Conservation (phyloP, 202 grass and related monocot species). For the Brachypodium distachyon region DNA sequence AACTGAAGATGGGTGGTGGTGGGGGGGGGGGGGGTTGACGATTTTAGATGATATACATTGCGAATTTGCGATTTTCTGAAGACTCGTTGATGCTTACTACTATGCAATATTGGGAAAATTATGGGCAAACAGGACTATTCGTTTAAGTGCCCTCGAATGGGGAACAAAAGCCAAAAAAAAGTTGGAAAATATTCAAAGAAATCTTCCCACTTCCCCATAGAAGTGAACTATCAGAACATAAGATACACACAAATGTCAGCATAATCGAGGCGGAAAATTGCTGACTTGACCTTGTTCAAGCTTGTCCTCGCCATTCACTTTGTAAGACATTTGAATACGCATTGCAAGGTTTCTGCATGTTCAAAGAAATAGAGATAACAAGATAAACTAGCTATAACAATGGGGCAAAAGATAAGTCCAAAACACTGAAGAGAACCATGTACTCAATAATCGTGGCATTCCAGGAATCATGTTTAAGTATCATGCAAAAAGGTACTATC, state of each 20-base stretch:
- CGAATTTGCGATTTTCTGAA: slow-evolving; percentile 8
- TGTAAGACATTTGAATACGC: slow-evolving; percentile 80
- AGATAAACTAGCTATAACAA: not conserved
- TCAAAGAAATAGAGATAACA: slow-evolving; percentile 14
- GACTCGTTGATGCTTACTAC: slow-evolving; percentile 26
- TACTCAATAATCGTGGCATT: not conserved
- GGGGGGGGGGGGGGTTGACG: no score
- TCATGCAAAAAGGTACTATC: not conserved
- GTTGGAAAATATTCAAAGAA: not conserved
- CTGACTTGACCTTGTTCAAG: slow-evolving; percentile 91
- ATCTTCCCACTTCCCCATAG: not conserved
- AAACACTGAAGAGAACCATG: not conserved
- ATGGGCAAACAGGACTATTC: slow-evolving; percentile 19
- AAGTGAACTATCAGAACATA: slow-evolving; percentile 16
- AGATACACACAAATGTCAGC: slow-evolving; percentile 16
- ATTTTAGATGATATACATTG: no score
- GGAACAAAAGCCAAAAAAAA: slow-evolving; percentile 23
- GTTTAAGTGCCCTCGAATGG: slow-evolving; percentile 21
- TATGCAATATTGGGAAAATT: slow-evolving; percentile 55
- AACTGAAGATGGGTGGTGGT: no score
- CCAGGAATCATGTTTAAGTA: not conserved
- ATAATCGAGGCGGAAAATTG: slow-evolving; percentile 79
- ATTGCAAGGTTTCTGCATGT: slow-evolving; percentile 84
- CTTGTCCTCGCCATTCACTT: slow-evolving; percentile 76
- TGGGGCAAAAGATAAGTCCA: not conserved